Evolutionary conservation across 345 rosid genomes (phyloP).

Genomic region (Dipteronia sinensis): DNA sequence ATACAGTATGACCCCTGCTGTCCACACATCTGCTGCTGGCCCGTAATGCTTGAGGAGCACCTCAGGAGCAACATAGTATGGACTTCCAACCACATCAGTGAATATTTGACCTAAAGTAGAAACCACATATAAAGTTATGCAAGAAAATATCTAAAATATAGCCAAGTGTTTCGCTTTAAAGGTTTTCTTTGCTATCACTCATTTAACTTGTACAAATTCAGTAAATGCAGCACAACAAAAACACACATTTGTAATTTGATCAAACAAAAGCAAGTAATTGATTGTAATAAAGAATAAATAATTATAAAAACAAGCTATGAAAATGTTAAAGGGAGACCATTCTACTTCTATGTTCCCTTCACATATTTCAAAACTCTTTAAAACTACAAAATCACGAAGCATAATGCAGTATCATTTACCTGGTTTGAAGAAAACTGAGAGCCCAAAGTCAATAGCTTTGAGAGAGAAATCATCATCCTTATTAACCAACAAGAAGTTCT

Average conservation of each 20-base stretch:
- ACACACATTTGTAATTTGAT: not conserved
- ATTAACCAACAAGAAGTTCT: conserved; percentile 94
- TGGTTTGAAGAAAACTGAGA: conserved; percentile 96
- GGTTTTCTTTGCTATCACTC: not conserved
- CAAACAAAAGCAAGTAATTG: not conserved
- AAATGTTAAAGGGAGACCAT: not conserved
- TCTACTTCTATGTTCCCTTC: not conserved
- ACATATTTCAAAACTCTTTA: not conserved
- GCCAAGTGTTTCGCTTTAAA: not conserved
- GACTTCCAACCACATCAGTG: conserved; percentile 97
- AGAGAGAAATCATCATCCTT: conserved; percentile 97
- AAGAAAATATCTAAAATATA: not conserved
- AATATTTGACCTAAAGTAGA: conserved; percentile 71
- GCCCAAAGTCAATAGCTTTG: conserved; percentile 98
- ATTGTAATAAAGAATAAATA: not conserved
- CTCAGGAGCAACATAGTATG: conserved; percentile 97
- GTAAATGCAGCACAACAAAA: conserved; percentile 1
- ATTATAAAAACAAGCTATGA: not conserved
- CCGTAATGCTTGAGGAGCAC: conserved; percentile 92
- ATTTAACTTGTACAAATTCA: not conserved
- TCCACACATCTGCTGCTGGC: conserved; percentile 98
- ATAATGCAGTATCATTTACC: conserved; percentile 37
- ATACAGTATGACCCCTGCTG: conserved; percentile 94
- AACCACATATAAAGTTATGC: conserved; percentile 19
- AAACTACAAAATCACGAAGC: not conserved